Conservation (phyloP, 23 red algal species). For the Gracilaria domingensis region DNA sequence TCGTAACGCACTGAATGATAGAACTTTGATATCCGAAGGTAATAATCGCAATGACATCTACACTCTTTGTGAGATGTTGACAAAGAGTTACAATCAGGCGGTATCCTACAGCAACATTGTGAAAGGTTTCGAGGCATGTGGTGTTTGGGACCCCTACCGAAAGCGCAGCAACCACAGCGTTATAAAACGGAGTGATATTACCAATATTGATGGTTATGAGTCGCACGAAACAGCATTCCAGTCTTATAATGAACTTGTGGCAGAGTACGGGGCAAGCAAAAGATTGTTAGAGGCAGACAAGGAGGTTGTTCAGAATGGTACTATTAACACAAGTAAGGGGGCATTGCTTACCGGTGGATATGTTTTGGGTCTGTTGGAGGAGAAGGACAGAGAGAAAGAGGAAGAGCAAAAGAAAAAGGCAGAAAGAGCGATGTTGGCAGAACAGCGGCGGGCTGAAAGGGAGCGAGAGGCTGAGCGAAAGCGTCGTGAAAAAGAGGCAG, state of each 20-base stretch:
- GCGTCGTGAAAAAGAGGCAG: no score
- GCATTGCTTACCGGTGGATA: background rate
- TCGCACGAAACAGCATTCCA: background rate
- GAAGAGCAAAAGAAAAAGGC: background rate
- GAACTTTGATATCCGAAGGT: background rate
- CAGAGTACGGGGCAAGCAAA: no score
- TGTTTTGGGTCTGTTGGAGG: background rate
- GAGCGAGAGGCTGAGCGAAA: background rate
- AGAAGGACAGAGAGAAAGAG: background rate
- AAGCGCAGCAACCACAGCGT: background rate
- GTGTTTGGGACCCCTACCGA: background rate
- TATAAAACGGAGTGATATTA: background rate
- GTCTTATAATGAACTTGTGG: background rate
- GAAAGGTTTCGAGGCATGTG: slow-evolving; percentile 15
- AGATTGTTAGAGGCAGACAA: background rate
- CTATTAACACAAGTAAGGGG: background rate
- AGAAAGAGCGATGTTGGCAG: background rate
- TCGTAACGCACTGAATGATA: background rate
- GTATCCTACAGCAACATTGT: background rate
- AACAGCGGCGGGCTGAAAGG: background rate
- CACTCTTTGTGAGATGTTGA: slow-evolving; percentile 16
- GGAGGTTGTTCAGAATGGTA: background rate
- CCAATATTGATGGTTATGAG: background rate
- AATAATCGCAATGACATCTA: slow-evolving; percentile 10
- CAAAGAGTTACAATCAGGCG: background rate